phyloP scores from a whole-genome alignment of 805 yeast genomes.

The Metschnikowia amazonensis region DNA sequence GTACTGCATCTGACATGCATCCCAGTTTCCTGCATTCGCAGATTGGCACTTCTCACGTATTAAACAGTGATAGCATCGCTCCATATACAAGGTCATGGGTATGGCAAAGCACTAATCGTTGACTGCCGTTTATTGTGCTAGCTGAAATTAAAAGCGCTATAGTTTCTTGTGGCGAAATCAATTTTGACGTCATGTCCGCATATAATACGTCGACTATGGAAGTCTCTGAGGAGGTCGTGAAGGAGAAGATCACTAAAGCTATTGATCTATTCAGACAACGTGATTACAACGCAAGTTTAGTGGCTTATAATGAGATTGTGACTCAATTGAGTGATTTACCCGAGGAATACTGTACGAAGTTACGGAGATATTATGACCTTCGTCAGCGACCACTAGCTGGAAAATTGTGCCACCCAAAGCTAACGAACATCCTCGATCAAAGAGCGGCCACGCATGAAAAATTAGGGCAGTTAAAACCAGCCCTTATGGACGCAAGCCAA shows the following conservation, averaged over 20 bases:
- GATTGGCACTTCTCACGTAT: no score
- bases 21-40: no score
- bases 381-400: slow-evolving; percentile 28
- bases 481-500: slow-evolving; percentile 36
- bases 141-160: neutral
- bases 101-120: neutral
- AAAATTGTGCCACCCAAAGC: slow-evolving; percentile 32
- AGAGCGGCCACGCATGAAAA: slow-evolving; percentile 50
- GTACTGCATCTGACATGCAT: no score
- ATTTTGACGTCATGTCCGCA: neutral
- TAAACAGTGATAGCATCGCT: neutral
- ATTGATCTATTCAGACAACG: slow-evolving; percentile 30
- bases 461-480: slow-evolving; percentile 24
- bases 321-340: slow-evolving; percentile 18
- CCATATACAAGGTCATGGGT: neutral
- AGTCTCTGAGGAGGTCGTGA: slow-evolving; percentile 23
- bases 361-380: slow-evolving; percentile 23
- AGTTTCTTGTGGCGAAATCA: neutral
- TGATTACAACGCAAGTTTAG: slow-evolving; percentile 28
- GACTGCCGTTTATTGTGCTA: neutral
- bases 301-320: slow-evolving; percentile 26
- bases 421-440: slow-evolving; percentile 38
- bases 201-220: slow-evolving; percentile 11
- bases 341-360: slow-evolving; percentile 5
- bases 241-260: slow-evolving; percentile 28